These are phyloP conservation scores for Phytopythium ostracodes DNA, from an alignment of 352 stramenopile genomes.

Conservation along the genomic window DNA sequence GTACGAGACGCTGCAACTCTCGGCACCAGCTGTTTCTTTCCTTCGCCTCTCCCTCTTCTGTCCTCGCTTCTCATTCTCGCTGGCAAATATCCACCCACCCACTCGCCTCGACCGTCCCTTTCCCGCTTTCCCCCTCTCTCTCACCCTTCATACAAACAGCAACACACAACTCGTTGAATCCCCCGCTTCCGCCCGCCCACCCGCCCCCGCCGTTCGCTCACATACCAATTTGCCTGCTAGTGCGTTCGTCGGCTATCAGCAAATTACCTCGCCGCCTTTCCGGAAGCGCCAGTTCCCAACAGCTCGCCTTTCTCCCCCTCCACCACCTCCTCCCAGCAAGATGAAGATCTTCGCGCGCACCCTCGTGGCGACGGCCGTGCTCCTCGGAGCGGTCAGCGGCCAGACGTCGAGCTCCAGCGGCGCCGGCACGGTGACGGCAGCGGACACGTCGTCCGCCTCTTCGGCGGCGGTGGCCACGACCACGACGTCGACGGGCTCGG, in stretches of 20 bases:
- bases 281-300: background rate
- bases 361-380: conserved; percentile 17
- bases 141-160: background rate
- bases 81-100: background rate
- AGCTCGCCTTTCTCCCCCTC: background rate
- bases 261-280: conserved; percentile 17
- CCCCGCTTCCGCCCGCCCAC: background rate
- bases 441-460: conserved; percentile 9
- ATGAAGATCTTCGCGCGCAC: conserved; percentile 32
- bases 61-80: background rate
- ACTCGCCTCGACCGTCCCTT: background rate
- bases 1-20: background rate
- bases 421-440: conserved; percentile 24
- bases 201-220: conserved; percentile 4
- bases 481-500: conserved; percentile 12
- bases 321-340: background rate
- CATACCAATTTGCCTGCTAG: conserved; percentile 38
- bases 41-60: background rate
- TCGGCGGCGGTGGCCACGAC: conserved; percentile 12
- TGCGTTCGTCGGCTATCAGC: conserved; percentile 16
- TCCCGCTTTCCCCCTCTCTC: background rate
- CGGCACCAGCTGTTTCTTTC: background rate
- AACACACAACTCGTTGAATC: background rate
- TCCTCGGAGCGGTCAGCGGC: conserved; percentile 12
- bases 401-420: conserved; percentile 20